These are phyloP conservation scores for Lentinus tigrinus DNA, from an alignment of 768 basidiomycete genomes.

Conservation along the genomic window DNA sequence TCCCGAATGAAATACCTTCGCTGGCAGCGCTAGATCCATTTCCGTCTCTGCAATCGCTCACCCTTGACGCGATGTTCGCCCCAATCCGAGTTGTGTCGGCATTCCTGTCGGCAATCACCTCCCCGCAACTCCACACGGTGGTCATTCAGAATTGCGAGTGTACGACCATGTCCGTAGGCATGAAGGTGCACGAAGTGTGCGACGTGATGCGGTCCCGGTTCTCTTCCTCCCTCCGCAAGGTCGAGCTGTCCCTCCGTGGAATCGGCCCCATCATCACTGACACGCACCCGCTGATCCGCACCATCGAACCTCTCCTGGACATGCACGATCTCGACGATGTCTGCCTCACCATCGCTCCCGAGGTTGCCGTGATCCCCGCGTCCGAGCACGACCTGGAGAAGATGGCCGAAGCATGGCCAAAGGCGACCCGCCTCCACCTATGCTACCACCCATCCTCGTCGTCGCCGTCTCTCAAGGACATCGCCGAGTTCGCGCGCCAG, in stretches of 20 bases:
- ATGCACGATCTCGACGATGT: constrained; percentile 9
- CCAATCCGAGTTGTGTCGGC: background rate
- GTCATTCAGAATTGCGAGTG: constrained; percentile 6
- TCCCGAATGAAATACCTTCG: background rate
- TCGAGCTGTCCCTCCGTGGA: background rate
- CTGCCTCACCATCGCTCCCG: background rate
- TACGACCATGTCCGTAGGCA: background rate
- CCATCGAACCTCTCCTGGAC: constrained; percentile 3
- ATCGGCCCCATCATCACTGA: background rate
- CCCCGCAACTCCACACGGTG: background rate
- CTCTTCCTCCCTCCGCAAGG: background rate
- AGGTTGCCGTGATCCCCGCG: background rate
- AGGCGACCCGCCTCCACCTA: constrained; percentile 5
- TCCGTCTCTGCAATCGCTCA: constrained; percentile 5
- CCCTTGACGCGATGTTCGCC: constrained; percentile 8
- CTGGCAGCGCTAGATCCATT: background rate
- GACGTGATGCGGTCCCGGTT: constrained; percentile 5
- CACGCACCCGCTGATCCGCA: background rate
- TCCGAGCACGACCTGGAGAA: constrained; percentile 7
- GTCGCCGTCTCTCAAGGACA: background rate
- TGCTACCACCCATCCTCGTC: background rate
- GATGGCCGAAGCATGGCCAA: constrained; percentile 10
- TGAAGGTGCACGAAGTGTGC: background rate
- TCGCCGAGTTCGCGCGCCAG: background rate
- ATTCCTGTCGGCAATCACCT: constrained; percentile 6